A percentile compares a stretch with the other conserved stretches of the same genome.
Conservation (phyloP, 306 rosid species). For the Casuarina cunninghamiana region DNA sequence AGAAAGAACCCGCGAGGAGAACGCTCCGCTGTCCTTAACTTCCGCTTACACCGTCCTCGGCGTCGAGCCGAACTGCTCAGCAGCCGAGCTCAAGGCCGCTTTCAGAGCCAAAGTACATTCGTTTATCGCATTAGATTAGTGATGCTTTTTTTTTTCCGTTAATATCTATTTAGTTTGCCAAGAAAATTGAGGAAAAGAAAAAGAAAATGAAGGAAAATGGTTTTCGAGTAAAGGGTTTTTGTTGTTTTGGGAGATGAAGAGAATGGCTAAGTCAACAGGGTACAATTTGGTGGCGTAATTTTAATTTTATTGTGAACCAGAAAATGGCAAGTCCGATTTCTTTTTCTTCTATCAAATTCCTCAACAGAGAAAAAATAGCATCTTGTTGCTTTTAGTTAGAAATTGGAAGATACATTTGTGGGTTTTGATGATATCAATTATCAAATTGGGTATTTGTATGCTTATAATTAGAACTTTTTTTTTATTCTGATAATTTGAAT, state of each 20-base stretch:
- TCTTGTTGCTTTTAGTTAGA: neutral
- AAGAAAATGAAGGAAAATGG: neutral
- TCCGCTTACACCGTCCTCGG: slow-evolving; percentile 72
- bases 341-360: too few species aligned
- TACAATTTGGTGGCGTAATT: neutral
- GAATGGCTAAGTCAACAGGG: neutral
- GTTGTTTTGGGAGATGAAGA: neutral
- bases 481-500: neutral
- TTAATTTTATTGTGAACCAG: neutral
- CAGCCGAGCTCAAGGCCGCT: slow-evolving; percentile 71
- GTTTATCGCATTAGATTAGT: neutral
- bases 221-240: neutral
- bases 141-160: neutral
- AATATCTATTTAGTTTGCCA: neutral
- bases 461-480: neutral
- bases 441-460: neutral
- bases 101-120: slow-evolving; percentile 70
- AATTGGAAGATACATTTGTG: neutral
- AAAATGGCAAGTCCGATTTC: neutral
- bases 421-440: neutral
- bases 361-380: neutral
- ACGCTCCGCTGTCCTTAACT: slow-evolving; percentile 42
- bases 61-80: slow-evolving; percentile 58
- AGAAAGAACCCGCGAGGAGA: slow-evolving; percentile 26
- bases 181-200: neutral